These are phyloP conservation scores for Termitomyces sp. DNA, from an alignment of 768 basidiomycete genomes.

Conservation along the genomic window DNA sequence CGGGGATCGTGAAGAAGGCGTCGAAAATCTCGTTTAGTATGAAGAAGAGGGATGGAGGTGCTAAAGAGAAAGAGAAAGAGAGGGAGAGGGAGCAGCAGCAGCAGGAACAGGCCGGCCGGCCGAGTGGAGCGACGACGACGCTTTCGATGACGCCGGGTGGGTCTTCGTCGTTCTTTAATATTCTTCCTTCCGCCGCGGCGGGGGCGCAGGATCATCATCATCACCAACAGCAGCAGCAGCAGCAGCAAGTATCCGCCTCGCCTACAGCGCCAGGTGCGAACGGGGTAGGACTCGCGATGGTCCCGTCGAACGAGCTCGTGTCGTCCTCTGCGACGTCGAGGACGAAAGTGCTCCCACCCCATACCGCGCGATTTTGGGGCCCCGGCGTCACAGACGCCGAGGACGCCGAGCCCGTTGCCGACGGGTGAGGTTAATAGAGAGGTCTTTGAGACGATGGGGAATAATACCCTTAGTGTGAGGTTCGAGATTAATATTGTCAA, in stretches of 20 bases:
- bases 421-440: constrained; percentile 67
- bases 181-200: constrained; percentile 37
- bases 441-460: constrained; percentile 68
- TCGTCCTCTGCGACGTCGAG: constrained; percentile 33
- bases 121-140: constrained; percentile 39
- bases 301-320: constrained; percentile 26
- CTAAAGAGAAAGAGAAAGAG: neutral
- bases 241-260: neutral
- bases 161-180: constrained; percentile 86
- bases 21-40: constrained; percentile 77
- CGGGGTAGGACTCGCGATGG: constrained; percentile 19
- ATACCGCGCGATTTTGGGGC: constrained; percentile 70
- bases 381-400: constrained; percentile 16
- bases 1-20: constrained; percentile 65
- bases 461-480: constrained; percentile 80
- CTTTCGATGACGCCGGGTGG: constrained; percentile 66
- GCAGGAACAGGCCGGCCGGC: too few relatives aligned
- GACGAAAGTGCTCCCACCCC: constrained; percentile 67
- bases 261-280: constrained; percentile 25
- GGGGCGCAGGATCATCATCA: constrained; percentile 12
- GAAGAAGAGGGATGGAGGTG: constrained; percentile 41
- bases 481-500: constrained; percentile 99
- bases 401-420: constrained; percentile 51
- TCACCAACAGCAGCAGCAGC: neutral
- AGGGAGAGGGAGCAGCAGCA: too few relatives aligned